A percentile compares a stretch with the other conserved stretches of the same genome.
Conservation (phyloP, 176 grass and related monocot genomes). For the Aegilops umbellulata region DNA sequence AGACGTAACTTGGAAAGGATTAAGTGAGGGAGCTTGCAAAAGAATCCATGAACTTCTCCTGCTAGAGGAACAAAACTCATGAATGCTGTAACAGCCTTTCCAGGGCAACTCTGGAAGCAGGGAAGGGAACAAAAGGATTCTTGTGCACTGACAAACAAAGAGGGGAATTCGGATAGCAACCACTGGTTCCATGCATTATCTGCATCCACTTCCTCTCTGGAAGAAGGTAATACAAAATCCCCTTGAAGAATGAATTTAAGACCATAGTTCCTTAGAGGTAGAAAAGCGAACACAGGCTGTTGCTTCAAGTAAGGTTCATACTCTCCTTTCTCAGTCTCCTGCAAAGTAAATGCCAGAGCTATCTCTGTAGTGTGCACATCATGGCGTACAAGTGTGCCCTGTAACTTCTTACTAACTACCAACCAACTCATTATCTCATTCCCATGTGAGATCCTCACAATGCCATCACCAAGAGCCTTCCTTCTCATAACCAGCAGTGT, state of each 20-base stretch:
- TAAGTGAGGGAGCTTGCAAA: conserved; percentile 77
- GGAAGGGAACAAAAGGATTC: conserved; percentile 82
- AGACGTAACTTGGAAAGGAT: conserved; percentile 83
- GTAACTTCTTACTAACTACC: conserved; percentile 70
- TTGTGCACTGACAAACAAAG: conserved; percentile 68
- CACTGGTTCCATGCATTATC: conserved; percentile 98
- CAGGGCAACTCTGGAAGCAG: conserved; percentile 65
- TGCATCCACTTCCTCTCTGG: conserved; percentile 97
- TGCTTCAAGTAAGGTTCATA: conserved; percentile 73
- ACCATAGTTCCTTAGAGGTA: conserved; percentile 92
- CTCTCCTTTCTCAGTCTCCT: conserved; percentile 57
- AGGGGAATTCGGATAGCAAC: conserved; percentile 86
- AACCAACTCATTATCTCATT: conserved; percentile 87
- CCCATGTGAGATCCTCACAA: conserved; percentile 87
- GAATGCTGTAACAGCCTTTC: conserved; percentile 82
- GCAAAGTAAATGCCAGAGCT: conserved; percentile 85
- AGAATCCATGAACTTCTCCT: conserved; percentile 97
- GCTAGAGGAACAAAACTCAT: conserved; percentile 93
- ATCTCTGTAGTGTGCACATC: conserved; percentile 88
- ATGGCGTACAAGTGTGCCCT: conserved; percentile 53
- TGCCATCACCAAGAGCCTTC: conserved; percentile 69
- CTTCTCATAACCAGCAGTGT: conserved; percentile 74
- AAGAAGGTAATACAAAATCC: conserved; percentile 94
- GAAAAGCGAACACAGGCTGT: conserved; percentile 95
- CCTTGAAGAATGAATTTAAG: conserved; percentile 98